Evolutionary conservation across 768 basidiomycete species (phyloP), one percentile per base, ranked within the genome.

Genomic region (Pisolithus tinctorius): DNA sequence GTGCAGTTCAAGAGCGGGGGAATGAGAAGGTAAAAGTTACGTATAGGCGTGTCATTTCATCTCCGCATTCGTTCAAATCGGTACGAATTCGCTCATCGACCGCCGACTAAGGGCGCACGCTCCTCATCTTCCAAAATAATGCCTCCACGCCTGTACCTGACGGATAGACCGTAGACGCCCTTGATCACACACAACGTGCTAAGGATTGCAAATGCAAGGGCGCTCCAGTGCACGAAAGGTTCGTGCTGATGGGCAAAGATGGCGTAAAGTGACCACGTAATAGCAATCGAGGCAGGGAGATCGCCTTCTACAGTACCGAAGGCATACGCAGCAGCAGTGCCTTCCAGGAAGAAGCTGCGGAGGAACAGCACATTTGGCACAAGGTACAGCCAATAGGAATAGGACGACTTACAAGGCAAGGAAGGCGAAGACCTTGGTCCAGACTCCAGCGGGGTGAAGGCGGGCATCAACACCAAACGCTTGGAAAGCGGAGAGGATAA

Each of bases 341-440:
- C 84, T 68, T 94, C 91, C 55, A 94, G 84, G 84, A 94, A 94
- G 75, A 95, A 83, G 53, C 86, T 88, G 52, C 31, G 42, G 38
- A 38, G 29, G 53, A 38, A 30, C 45, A 56, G 34, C 43, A 34
- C 48, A 45, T 43, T 45, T 50, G 23, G 53, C 43, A 58, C 31
- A 47, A 52, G 25, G 29, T 37, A 34, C 37, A 20, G 20, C 8
- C 11, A 45, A 30, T 38, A 9, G n/a, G 30, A 41, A 17, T 51
- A 17, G 30, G 38, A 45, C 16, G 51, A 58, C 86, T 61, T 70
- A 89, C 83, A 95, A 73, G 40, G 80, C 88, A 27, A 97, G 82
- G 82, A 96, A 93, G 52, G 93, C 95, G 59, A 94, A 92, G 63
- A 95, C 84, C 63, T 94, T 93, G 63, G 92, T 94, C 85, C 90